Evolutionary conservation across 1,284 basidiomycete genomes (phyloP).

Genomic region (Polyporus tsugae): DNA sequence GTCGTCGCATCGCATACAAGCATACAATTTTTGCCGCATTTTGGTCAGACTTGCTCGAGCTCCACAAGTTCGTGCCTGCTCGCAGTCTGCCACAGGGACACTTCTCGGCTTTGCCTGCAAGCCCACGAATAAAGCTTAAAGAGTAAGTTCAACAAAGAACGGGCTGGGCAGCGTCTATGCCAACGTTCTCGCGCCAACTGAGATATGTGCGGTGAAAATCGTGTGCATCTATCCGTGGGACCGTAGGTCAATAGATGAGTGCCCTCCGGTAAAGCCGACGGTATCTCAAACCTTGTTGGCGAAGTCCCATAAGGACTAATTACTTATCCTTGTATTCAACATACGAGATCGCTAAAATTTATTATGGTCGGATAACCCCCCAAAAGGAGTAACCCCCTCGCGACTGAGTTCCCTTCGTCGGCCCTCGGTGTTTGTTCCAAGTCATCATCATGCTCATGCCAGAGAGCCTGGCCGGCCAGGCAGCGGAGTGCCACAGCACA

Average conservation of each 20-base stretch:
- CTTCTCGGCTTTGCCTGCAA: neutral
- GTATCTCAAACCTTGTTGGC: slow-evolving; percentile 3
- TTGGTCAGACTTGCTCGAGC: neutral
- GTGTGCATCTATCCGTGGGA: neutral
- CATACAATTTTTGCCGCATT: slow-evolving; percentile 16
- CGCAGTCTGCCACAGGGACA: neutral
- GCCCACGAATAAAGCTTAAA: no score
- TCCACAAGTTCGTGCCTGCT: neutral
- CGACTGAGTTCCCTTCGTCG: neutral
- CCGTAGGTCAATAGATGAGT: neutral
- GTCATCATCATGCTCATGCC: neutral
- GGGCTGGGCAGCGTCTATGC: no score
- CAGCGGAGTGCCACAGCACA: neutral
- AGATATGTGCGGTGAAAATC: neutral
- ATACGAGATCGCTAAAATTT: neutral
- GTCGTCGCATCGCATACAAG: slow-evolving; percentile 32
- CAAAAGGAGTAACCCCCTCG: neutral
- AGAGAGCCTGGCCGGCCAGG: neutral
- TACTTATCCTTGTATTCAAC: neutral
- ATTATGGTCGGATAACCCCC: neutral
- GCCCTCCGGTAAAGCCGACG: neutral
- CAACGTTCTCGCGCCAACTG: neutral
- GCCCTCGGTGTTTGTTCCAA: neutral
- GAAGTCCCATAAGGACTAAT: neutral
- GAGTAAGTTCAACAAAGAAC: neutral